A percentile compares a stretch with the other conserved stretches of the same genome.
These are phyloP conservation scores for Linum trigynum DNA, from an alignment of 345 rosid genomes.

Conservation along the genomic window DNA sequence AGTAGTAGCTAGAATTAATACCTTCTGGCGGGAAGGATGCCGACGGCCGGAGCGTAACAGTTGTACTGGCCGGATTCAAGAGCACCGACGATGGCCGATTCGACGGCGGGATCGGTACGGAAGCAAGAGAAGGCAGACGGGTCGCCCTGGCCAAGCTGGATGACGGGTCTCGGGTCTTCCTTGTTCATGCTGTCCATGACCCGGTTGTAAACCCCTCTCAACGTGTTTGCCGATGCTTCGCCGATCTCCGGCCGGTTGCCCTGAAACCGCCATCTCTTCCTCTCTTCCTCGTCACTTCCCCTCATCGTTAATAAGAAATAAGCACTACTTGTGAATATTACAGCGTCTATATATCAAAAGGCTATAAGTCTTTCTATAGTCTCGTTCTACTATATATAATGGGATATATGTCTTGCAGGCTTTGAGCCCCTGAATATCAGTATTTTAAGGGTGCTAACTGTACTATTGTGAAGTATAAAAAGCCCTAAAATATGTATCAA, in stretches of 20 bases:
- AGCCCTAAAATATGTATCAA: too few species aligned
- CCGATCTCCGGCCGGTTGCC: not conserved
- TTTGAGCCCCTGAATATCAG: too few species aligned
- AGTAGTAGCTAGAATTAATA: not conserved
- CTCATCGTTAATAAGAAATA: not conserved
- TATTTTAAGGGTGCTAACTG: too few species aligned
- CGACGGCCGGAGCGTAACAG: not conserved
- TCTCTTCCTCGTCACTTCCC: not conserved
- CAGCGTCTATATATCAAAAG: too few species aligned
- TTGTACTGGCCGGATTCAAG: not conserved
- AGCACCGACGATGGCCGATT: not conserved
- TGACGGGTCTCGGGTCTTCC: not conserved
- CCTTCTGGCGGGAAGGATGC: slow-evolving; percentile 4
- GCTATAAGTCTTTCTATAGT: too few species aligned
- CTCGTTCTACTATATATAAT: too few species aligned
- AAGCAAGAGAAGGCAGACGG: not conserved
- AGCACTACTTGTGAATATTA: too few species aligned
- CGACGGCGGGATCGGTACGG: not conserved
- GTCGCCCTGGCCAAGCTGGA: slow-evolving; percentile 4
- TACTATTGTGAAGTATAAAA: too few species aligned
- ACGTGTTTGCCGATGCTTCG: not conserved
- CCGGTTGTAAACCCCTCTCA: not conserved
- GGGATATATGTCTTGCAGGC: too few species aligned
- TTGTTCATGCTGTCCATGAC: not conserved
- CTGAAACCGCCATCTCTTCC: slow-evolving; percentile 1